Percentiles rank a stretch among this genome's conserved stretches.
Evolutionary conservation across 2,329 filamentous ascomycete genomes (phyloP).

Genomic region (Ceratocystis eucalypticola): DNA sequence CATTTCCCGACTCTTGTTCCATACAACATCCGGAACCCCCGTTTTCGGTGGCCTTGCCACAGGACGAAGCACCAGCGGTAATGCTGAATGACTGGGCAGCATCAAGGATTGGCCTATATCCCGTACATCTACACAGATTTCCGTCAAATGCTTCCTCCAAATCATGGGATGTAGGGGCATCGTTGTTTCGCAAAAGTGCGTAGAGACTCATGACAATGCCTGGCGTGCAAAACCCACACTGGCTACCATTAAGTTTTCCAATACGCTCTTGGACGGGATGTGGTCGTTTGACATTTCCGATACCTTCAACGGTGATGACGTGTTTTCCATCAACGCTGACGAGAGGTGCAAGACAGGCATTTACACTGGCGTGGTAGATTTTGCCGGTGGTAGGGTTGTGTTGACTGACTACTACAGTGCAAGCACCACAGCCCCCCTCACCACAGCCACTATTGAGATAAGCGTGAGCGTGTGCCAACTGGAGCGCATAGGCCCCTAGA

Average conservation of each 20-base stretch:
- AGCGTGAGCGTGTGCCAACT: not conserved
- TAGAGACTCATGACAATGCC: constrained; percentile 98
- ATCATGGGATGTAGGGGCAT: constrained; percentile 62
- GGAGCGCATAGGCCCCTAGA: constrained; percentile 11
- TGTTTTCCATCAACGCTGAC: constrained; percentile 94
- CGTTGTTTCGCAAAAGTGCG: constrained; percentile 75
- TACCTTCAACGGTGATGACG: constrained; percentile 94
- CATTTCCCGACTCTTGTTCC: constrained; percentile 39
- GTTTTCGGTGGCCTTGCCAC: constrained; percentile 35
- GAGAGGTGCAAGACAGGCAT: constrained; percentile 85
- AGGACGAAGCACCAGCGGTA: constrained; percentile 28
- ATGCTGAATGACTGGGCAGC: constrained; percentile 79
- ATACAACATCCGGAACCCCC: constrained; percentile 54
- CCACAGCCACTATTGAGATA: constrained; percentile 54
- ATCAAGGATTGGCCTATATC: constrained; percentile 86
- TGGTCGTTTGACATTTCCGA: constrained; percentile 73
- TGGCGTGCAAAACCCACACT: constrained; percentile 90
- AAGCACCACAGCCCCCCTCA: constrained; percentile 92
- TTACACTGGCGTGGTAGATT: constrained; percentile 93
- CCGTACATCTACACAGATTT: constrained; percentile 89
- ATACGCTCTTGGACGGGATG: constrained; percentile 87
- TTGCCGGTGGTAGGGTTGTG: constrained; percentile 82
- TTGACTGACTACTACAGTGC: constrained; percentile 88
- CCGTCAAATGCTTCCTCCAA: constrained; percentile 96
- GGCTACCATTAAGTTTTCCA: constrained; percentile 79